Percentiles rank a stretch among this genome's conserved stretches.
These are phyloP conservation scores for Paraurostyla sp. DNA, from an alignment of 73 alveolate species.

Conservation along the genomic window DNA sequence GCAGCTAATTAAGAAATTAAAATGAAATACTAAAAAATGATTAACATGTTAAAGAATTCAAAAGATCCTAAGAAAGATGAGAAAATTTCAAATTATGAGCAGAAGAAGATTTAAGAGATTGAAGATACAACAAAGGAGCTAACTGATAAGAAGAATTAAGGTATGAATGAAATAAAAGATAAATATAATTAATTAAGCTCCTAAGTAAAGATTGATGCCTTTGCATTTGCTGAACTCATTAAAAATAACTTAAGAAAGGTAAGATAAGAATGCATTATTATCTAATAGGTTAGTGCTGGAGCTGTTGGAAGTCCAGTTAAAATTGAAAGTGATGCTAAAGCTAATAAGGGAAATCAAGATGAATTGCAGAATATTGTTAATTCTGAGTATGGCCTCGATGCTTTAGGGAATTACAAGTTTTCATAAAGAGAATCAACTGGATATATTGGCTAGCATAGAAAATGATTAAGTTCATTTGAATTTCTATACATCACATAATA, in stretches of 20 bases:
- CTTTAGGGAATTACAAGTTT: not conserved
- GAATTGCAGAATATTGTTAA: not conserved
- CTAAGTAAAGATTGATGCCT: not conserved
- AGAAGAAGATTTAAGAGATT: not conserved
- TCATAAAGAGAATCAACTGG: constrained; percentile 37
- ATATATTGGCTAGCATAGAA: constrained; percentile 2
- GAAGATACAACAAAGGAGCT: not conserved
- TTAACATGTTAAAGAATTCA: constrained; percentile 22
- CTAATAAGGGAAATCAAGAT: not conserved
- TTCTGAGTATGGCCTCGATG: not conserved
- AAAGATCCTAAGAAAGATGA: constrained; percentile 34
- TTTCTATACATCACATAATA: too few relatives aligned
- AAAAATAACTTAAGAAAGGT: not conserved
- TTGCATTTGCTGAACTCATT: not conserved
- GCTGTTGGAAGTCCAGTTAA: too few relatives aligned
- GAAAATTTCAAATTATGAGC: constrained; percentile 14
- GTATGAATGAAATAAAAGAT: not conserved
- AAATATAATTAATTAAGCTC: not conserved
- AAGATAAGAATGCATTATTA: too few relatives aligned
- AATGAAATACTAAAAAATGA: constrained; percentile 37
- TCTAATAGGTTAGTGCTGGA: too few relatives aligned
- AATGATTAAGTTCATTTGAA: not conserved
- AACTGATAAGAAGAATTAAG: not conserved
- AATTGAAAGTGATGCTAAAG: not conserved
- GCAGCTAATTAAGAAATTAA: not conserved